Conservation (phyloP, 352 stramenopile species). For the Globisporangium mamillatum region DNA sequence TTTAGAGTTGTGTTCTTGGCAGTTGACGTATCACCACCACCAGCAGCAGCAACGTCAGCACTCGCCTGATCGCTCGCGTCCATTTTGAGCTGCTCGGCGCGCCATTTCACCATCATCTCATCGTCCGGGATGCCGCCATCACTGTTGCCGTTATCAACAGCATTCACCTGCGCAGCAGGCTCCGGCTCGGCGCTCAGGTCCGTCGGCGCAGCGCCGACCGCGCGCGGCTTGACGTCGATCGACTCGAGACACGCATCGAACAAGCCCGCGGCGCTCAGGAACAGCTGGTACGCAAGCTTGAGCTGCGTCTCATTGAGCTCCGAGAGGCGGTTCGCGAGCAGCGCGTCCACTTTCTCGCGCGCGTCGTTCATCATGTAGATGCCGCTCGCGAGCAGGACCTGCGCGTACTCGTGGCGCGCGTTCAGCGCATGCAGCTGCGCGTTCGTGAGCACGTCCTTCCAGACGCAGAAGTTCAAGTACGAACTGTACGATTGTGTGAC, state of each 20-base stretch:
- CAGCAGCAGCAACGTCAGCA: not conserved
- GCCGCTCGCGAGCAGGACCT: conserved; percentile 44
- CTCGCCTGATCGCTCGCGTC: conserved; percentile 12
- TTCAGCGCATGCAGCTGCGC: conserved; percentile 43
- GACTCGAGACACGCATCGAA: conserved; percentile 48
- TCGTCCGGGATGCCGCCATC: conserved; percentile 21
- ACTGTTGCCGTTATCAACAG: not conserved
- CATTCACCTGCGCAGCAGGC: not conserved
- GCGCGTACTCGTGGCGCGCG: conserved; percentile 52
- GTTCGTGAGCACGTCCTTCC: conserved; percentile 49
- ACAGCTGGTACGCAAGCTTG: conserved; percentile 65
- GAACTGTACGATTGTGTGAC: conserved; percentile 17
- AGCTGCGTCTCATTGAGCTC: conserved; percentile 61
- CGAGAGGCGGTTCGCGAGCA: conserved; percentile 33
- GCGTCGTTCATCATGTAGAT: conserved; percentile 45
- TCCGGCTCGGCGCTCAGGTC: conserved; percentile 29
- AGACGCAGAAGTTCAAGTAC: conserved; percentile 56
- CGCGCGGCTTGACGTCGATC: conserved; percentile 30
- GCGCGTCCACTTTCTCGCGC: conserved; percentile 38
- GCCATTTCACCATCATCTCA: conserved; percentile 54
- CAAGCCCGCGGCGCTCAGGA: conserved; percentile 54
- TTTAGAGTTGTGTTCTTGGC: not conserved
- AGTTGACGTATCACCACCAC: not conserved
- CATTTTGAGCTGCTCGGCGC: conserved; percentile 39
- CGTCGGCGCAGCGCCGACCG: conserved; percentile 29